A percentile compares a stretch with the other conserved stretches of the same genome.
Evolutionary conservation across 257 asterid genomes (phyloP).

Genomic region (Lycium barbarum): DNA sequence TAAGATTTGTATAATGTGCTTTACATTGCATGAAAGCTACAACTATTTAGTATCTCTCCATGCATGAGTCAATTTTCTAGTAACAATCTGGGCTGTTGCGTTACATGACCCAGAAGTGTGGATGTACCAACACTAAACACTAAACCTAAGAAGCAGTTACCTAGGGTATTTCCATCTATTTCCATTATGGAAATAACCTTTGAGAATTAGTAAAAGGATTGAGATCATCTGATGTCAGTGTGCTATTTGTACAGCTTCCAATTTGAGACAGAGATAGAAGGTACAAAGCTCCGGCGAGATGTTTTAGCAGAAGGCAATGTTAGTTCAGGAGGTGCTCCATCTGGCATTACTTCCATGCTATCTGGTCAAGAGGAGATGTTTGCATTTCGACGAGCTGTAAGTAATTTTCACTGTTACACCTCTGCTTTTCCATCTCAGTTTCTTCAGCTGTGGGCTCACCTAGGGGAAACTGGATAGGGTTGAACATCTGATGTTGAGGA

Average conservation of each 20-base stretch:
- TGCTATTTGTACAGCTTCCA: slow-evolving; percentile 71
- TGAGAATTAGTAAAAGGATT: slow-evolving; percentile 14
- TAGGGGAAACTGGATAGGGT: neutral
- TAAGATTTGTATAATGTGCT: slow-evolving; percentile 2
- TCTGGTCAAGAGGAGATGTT: slow-evolving; percentile 95
- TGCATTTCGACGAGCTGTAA: slow-evolving; percentile 96
- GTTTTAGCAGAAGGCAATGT: slow-evolving; percentile 81
- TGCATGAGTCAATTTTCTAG: slow-evolving; percentile 18
- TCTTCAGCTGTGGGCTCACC: neutral
- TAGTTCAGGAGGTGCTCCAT: slow-evolving; percentile 72
- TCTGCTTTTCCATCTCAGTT: neutral
- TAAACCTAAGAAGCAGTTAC: neutral
- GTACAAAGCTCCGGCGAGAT: slow-evolving; percentile 78
- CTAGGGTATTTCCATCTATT: slow-evolving; percentile 25
- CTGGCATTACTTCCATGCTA: slow-evolving; percentile 74
- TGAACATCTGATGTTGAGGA: neutral
- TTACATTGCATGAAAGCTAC: slow-evolving; percentile 21
- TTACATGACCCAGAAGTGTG: neutral
- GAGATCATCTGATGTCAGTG: neutral
- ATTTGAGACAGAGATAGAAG: slow-evolving; percentile 92
- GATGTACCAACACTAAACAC: neutral
- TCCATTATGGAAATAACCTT: neutral
- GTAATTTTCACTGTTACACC: slow-evolving; percentile 37
- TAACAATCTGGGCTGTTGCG: neutral
- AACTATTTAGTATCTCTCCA: slow-evolving; percentile 1